phyloP scores from a whole-genome alignment of 176 grass and related monocot genomes.

The Canna indica region DNA sequence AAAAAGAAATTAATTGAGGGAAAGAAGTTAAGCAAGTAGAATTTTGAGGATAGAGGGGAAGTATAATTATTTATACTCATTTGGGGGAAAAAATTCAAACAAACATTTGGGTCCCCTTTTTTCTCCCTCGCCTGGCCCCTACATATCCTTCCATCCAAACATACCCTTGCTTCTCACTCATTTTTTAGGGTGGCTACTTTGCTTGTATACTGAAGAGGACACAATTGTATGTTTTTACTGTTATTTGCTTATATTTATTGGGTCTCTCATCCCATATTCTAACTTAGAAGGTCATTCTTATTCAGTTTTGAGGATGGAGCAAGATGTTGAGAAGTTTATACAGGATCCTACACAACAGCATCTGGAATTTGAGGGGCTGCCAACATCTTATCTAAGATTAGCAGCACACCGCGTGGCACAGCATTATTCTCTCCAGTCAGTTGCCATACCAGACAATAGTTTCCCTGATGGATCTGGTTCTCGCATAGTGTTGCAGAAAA shows the following conservation, averaged over 20 bases:
- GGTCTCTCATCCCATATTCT: not conserved
- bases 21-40: no score
- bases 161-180: no score
- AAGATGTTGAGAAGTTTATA: constrained; percentile 83
- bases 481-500: constrained; percentile 59
- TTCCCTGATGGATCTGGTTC: constrained; percentile 75
- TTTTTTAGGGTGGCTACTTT: no score
- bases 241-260: not conserved
- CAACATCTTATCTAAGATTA: constrained; percentile 82
- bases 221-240: not conserved
- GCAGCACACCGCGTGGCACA: constrained; percentile 88
- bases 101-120: no score
- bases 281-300: constrained; percentile 5
- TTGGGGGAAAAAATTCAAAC: no score
- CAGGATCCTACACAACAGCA: constrained; percentile 47
- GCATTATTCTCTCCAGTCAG: constrained; percentile 76
- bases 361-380: constrained; percentile 48
- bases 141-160: no score
- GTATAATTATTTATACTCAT: no score
- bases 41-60: no score
- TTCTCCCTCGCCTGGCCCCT: no score
- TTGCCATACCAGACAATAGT: constrained; percentile 61
- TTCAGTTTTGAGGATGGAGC: constrained; percentile 94
- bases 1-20: no score
- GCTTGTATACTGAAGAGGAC: no score